A percentile compares a stretch with the other conserved stretches of the same genome.
phyloP scores from a whole-genome alignment of 768 basidiomycete genomes.

The Termitomyces sp. region DNA sequence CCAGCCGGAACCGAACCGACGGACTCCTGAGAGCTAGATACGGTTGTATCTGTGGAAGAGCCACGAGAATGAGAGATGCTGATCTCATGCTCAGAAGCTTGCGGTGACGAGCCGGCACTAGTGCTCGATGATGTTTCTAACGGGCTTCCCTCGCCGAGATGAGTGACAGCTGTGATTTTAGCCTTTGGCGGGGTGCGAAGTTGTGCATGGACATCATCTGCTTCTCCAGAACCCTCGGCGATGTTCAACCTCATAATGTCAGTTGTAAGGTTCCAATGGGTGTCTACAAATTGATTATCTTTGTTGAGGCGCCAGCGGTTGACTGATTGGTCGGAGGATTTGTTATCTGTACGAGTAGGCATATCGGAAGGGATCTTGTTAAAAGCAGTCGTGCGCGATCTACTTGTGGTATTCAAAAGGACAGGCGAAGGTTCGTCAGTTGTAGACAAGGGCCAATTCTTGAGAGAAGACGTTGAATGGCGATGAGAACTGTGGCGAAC shows the following conservation, averaged over 20 bases:
- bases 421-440: conserved; percentile 31
- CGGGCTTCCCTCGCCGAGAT: conserved; percentile 62
- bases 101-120: conserved; percentile 70
- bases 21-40: conserved; percentile 55
- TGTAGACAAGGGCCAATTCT: conserved; percentile 41
- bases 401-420: conserved; percentile 25
- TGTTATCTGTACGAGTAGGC: conserved; percentile 41
- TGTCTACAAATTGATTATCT: conserved; percentile 58
- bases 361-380: conserved; percentile 38
- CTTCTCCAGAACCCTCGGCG: conserved; percentile 43
- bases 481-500: conserved; percentile 23
- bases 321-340: conserved; percentile 33
- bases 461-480: conserved; percentile 18
- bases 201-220: conserved; percentile 44
- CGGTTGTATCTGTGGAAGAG: conserved; percentile 74
- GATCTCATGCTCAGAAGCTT: conserved; percentile 60
- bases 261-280: conserved; percentile 68
- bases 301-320: conserved; percentile 62
- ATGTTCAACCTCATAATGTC: conserved; percentile 72
- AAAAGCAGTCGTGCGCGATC: conserved; percentile 24
- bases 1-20: conserved; percentile 46
- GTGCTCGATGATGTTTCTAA: conserved; percentile 67
- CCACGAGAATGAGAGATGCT: conserved; percentile 72
- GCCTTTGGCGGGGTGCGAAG: conserved; percentile 67
- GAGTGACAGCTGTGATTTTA: conserved; percentile 49